A percentile compares a stretch with the other conserved stretches of the same genome.
Conservation (phyloP, 2,329 filamentous ascomycete genomes). For the Microdochium nivale region DNA sequence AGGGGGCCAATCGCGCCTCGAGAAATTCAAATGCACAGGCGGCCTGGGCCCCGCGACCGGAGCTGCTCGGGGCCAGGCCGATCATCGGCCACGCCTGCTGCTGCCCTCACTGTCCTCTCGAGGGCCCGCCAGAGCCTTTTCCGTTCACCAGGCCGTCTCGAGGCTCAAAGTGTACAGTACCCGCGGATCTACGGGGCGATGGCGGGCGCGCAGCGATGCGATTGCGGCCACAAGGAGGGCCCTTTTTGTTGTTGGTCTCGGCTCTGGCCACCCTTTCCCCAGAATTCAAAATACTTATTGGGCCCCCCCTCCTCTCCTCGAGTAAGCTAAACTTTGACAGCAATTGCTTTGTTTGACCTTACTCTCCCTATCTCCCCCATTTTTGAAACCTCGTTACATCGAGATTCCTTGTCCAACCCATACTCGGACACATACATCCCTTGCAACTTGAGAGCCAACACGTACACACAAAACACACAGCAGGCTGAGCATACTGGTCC, state of each 20-base stretch:
- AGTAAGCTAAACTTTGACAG: neutral
- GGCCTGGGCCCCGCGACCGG: conserved; percentile 24
- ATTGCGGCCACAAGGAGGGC: neutral
- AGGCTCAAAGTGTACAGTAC: neutral
- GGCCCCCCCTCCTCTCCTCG: neutral
- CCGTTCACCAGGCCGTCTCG: neutral
- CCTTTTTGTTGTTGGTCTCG: too few species aligned
- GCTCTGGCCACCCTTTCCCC: neutral
- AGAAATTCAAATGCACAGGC: conserved; percentile 20
- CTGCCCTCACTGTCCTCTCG: too few species aligned
- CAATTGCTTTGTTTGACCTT: neutral
- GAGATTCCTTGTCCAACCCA: neutral
- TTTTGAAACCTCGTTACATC: too few species aligned
- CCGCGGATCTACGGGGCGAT: neutral
- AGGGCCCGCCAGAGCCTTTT: neutral
- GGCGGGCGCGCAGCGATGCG: neutral
- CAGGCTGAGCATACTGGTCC: neutral
- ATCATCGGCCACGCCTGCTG: conserved; percentile 18
- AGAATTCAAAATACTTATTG: neutral
- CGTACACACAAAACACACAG: neutral
- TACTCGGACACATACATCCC: neutral
- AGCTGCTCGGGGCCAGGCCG: conserved; percentile 16
- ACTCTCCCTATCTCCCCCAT: too few species aligned
- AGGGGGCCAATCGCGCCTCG: conserved; percentile 16
- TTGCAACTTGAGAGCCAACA: neutral